A percentile compares a stretch with the other conserved stretches of the same genome.
These are phyloP conservation scores for Puccinia triticina DNA, from an alignment of 1,284 basidiomycete species.

Conservation along the genomic window DNA sequence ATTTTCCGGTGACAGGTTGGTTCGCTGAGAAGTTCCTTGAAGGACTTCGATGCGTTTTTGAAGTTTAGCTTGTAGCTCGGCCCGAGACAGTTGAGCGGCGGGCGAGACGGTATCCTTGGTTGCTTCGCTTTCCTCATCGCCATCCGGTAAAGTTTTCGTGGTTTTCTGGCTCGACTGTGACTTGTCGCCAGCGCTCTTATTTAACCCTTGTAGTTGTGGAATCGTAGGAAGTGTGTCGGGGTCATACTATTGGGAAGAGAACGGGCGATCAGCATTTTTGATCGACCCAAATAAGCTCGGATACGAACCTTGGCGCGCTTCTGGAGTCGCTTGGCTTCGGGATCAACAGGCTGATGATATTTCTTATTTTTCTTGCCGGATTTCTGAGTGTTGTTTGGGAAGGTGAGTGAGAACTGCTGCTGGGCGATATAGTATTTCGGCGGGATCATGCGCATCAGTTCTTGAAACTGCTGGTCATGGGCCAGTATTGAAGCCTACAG, in stretches of 20 bases:
- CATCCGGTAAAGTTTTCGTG: background rate
- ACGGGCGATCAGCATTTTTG: background rate
- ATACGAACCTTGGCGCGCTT: constrained; percentile 43
- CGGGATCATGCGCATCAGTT: constrained; percentile 40
- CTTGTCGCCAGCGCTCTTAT: background rate
- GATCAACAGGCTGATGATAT: background rate
- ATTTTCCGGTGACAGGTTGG: constrained; percentile 2
- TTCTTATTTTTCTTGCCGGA: constrained; percentile 28
- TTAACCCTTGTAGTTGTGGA: constrained; percentile 46
- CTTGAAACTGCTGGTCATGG: constrained; percentile 43
- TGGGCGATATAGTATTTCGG: constrained; percentile 35
- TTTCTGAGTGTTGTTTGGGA: background rate
- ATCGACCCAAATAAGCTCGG: background rate
- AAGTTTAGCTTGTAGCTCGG: constrained; percentile 44
- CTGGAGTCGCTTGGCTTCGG: constrained; percentile 35
- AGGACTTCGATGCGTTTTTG: constrained; percentile 35
- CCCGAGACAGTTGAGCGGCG: constrained; percentile 37
- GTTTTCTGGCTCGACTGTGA: constrained; percentile 6
- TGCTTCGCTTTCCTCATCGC: background rate
- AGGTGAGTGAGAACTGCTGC: constrained; percentile 13
- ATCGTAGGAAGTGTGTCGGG: constrained; percentile 36
- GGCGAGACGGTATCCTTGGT: background rate
- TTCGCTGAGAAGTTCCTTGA: constrained; percentile 22
- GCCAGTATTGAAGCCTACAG: constrained; percentile 24
- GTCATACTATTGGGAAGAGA: constrained; percentile 19